These are phyloP conservation scores for Hypericum perforatum DNA, from an alignment of 345 rosid genomes.

Conservation along the genomic window DNA sequence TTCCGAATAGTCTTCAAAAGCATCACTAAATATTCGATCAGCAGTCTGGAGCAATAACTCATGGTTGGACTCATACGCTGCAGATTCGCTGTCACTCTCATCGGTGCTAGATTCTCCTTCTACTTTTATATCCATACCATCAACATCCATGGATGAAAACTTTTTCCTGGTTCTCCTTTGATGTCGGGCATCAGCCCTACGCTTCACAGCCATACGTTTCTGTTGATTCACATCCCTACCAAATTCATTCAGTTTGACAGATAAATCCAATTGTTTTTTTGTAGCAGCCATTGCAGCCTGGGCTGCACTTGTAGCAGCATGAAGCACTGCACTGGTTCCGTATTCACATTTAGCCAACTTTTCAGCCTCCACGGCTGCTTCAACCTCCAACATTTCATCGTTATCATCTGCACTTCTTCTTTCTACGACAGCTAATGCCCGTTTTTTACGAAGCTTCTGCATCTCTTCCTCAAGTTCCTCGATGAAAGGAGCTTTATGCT, in stretches of 20 bases:
- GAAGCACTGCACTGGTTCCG: conserved; percentile 49
- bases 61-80: conserved; percentile 65
- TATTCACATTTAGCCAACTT: conserved; percentile 41
- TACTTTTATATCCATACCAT: conserved; percentile 43
- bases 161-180: conserved; percentile 56
- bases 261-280: conserved; percentile 48
- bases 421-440: conserved; percentile 58
- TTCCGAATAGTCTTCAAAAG: conserved; percentile 84
- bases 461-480: conserved; percentile 86
- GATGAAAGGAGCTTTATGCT: conserved; percentile 79
- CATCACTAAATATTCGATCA: conserved; percentile 75
- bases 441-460: conserved; percentile 71
- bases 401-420: conserved; percentile 74
- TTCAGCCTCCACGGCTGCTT: conserved; percentile 85
- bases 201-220: conserved; percentile 67
- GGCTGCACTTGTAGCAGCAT: conserved; percentile 65
- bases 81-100: conserved; percentile 85
- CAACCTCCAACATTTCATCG: conserved; percentile 79
- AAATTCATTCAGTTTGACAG: conserved; percentile 79
- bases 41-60: conserved; percentile 59
- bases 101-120: conserved; percentile 98
- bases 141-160: conserved; percentile 57
- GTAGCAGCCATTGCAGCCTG: conserved; percentile 57
- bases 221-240: conserved; percentile 86
- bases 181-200: conserved; percentile 80